phyloP scores from a whole-genome alignment of 768 basidiomycete species.

The Coprinellus micaceus region DNA sequence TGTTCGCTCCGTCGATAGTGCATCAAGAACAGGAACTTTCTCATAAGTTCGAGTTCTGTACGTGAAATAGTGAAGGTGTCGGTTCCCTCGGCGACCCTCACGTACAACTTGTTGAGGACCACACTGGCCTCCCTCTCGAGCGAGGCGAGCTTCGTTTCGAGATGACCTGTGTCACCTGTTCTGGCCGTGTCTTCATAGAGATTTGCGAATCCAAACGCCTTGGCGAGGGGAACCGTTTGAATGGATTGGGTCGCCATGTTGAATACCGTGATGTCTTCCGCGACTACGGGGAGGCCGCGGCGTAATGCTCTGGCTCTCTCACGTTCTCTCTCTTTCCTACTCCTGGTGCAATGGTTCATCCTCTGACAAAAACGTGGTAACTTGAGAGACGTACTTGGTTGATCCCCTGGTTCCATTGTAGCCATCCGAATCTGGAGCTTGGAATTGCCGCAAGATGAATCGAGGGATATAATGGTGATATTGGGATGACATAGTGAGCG shows the following conservation, averaged over 20 bases:
- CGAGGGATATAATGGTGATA: slow-evolving; percentile 20
- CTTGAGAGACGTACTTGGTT: too few relatives aligned
- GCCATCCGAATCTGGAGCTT: slow-evolving; percentile 13
- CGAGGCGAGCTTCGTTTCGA: slow-evolving; percentile 22
- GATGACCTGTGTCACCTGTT: slow-evolving; percentile 19
- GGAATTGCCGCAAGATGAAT: slow-evolving; percentile 19
- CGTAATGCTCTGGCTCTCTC: too few relatives aligned
- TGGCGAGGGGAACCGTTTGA: slow-evolving; percentile 11
- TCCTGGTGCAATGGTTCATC: too few relatives aligned
- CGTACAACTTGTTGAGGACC: slow-evolving; percentile 13
- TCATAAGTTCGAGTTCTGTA: slow-evolving; percentile 17
- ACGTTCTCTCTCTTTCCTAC: too few relatives aligned
- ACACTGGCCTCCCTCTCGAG: slow-evolving; percentile 23
- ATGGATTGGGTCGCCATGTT: slow-evolving; percentile 13
- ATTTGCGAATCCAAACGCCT: slow-evolving; percentile 18
- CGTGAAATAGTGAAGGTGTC: slow-evolving; percentile 14
- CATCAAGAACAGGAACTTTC: slow-evolving; percentile 30
- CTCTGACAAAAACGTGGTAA: too few relatives aligned
- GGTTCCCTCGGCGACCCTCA: neutral
- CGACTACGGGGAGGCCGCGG: too few relatives aligned
- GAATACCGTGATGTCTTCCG: slow-evolving; percentile 16
- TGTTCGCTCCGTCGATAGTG: slow-evolving; percentile 17
- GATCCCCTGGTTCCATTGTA: too few relatives aligned
- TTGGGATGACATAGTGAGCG: too few relatives aligned
- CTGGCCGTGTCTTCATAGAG: slow-evolving; percentile 20